Conservation (phyloP, 2,329 filamentous ascomycete species). For the Berkeleyomyces basicola region DNA sequence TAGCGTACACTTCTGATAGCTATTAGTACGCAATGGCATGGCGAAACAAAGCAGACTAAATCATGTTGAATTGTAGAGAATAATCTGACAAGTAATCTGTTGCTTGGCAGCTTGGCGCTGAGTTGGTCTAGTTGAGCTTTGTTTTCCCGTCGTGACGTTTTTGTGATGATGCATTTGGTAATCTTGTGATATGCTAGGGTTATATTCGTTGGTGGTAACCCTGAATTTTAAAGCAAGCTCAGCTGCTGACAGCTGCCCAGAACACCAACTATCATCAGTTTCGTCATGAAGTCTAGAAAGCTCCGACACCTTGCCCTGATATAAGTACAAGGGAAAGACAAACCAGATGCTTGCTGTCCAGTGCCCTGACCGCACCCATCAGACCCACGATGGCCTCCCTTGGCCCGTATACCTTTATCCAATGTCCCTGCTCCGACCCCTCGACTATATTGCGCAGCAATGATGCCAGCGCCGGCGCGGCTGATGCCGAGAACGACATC, state of each 20-base stretch:
- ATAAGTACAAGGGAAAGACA: neutral
- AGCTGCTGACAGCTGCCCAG: neutral
- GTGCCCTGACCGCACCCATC: neutral
- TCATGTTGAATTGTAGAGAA: neutral
- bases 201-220: neutral
- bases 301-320: neutral
- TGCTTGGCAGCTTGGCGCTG: neutral
- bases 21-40: neutral
- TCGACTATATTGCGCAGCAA: slow-evolving; percentile 18
- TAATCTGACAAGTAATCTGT: neutral
- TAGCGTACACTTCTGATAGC: too few species aligned
- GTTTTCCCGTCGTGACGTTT: neutral
- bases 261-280: neutral
- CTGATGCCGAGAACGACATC: slow-evolving; percentile 20
- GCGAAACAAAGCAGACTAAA: neutral
- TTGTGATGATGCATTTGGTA: neutral
- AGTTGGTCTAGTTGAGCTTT: neutral
- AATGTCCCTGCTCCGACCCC: slow-evolving; percentile 45
- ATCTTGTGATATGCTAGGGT: neutral
- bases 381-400: slow-evolving; percentile 1
- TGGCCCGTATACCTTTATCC: slow-evolving; percentile 46
- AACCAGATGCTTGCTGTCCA: neutral
- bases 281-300: neutral
- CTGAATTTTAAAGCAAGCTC: neutral
- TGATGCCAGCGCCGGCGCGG: slow-evolving; percentile 1